phyloP scores from a whole-genome alignment of 1,284 basidiomycete genomes.

The Marasmius oreades region DNA sequence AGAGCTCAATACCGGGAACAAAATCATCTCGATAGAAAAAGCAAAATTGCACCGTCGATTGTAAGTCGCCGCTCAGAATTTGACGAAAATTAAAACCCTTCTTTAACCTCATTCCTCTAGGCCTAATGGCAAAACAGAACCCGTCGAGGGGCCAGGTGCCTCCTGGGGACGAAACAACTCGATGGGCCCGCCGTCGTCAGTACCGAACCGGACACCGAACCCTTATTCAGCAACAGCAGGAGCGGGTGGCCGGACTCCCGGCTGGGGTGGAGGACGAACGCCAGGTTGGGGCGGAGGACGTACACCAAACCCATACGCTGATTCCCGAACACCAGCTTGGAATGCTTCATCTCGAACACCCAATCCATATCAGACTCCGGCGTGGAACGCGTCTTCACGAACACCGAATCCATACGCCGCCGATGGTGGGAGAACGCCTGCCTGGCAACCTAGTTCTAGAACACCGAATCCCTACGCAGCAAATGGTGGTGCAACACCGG shows the following conservation, averaged over 20 bases:
- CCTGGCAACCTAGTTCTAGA: constrained; percentile 50
- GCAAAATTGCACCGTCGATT: constrained; percentile 74
- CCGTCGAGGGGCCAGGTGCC: constrained; percentile 29
- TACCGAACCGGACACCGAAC: constrained; percentile 29
- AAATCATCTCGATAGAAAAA: constrained; percentile 85
- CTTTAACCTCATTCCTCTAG: constrained; percentile 27
- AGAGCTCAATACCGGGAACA: constrained; percentile 89
- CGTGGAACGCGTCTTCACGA: constrained; percentile 53
- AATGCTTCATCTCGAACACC: constrained; percentile 56
- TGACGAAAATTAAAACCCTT: neutral
- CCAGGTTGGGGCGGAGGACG: constrained; percentile 44
- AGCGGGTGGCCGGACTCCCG: constrained; percentile 49
- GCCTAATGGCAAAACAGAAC: constrained; percentile 50
- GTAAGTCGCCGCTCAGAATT: constrained; percentile 55
- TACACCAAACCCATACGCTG: constrained; percentile 59
- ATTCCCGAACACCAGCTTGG: constrained; percentile 49
- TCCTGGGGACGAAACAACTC: constrained; percentile 11
- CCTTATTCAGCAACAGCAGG: constrained; percentile 41
- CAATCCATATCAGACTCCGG: constrained; percentile 65
- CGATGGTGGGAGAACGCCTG: constrained; percentile 52
- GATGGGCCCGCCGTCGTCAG: constrained; percentile 16
- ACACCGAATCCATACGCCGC: constrained; percentile 72
- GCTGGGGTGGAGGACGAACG: constrained; percentile 30
- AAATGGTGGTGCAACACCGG: constrained; percentile 16
- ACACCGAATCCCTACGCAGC: constrained; percentile 59